Evolutionary conservation across 768 basidiomycete genomes (phyloP).

Genomic region (Kwoniella bestiolae): DNA sequence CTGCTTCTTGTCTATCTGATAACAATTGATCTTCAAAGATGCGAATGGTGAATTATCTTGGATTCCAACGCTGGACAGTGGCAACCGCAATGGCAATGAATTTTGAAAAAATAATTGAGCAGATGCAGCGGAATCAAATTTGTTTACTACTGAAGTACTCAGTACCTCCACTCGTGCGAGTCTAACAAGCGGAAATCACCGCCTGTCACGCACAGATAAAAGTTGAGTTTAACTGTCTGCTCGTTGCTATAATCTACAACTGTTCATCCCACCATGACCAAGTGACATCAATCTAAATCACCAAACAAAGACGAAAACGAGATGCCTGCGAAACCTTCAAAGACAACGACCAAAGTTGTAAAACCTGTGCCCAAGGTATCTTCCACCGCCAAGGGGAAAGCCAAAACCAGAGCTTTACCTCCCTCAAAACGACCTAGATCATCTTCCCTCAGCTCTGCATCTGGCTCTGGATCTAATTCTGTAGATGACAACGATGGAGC

Average conservation of each 20-base stretch:
- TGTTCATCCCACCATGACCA: too few relatives aligned
- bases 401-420: slow-evolving; percentile 6
- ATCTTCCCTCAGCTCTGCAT: background rate
- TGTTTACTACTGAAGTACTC: too few relatives aligned
- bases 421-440: slow-evolving; percentile 12
- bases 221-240: too few relatives aligned
- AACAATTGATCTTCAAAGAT: background rate
- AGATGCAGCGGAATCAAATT: background rate
- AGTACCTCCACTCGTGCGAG: background rate
- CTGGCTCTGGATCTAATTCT: background rate
- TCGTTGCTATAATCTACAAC: too few relatives aligned
- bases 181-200: background rate
- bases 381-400: slow-evolving; percentile 23
- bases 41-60: background rate
- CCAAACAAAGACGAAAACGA: too few relatives aligned
- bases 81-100: background rate
- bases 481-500: slow-evolving; percentile 27
- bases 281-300: too few relatives aligned
- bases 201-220: too few relatives aligned
- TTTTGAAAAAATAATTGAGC: background rate
- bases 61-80: background rate
- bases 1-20: background rate
- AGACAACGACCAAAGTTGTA: too few relatives aligned
- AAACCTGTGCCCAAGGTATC: too few relatives aligned
- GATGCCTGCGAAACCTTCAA: too few relatives aligned